Evolutionary conservation across 176 grass and related monocot genomes (phyloP), one percentile per base, ranked within the genome.

Genomic region (Tillandsia fasciculata): DNA sequence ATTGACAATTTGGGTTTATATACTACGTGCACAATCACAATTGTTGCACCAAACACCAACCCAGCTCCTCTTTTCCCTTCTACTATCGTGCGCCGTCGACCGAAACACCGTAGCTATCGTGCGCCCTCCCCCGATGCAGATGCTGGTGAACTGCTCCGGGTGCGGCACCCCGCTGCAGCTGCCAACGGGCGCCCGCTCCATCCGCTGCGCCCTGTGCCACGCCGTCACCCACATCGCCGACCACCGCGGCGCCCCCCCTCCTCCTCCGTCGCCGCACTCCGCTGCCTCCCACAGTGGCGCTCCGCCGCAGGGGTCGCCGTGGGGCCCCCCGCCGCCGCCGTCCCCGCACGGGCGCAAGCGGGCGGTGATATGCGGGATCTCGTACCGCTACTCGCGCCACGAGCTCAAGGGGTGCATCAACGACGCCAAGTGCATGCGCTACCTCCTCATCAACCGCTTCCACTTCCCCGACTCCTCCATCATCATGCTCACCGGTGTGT

Each of bases 341-440:
- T 72, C 89, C 13, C 78, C 70, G 59, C 89, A 99, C 72, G 94
- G 94, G n/a, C 65, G 82, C 74, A 97, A 93, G 83, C 78, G 87
- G 50, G 94, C 94, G 48, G 94, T 99, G 66, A 87, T 99, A 58
- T 83, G 81, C 84, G 94, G 94, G 70, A 99, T 99, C 71, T 99
- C 94, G 24, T 99, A 99, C 77, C 79, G 86, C 9, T 71, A 61
- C 82, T 90, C 94, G 42, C 86, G 94, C 1, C 94, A 93, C 80
- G 89, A 99, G 82, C 89, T 99, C 63, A 99, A 93, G 74, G 94
- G 94, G 1, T 99, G 94, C 79, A 79, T 92, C 77, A 99, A 99
- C 74, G 94, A 99, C 76, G 94, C 90, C 75, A 99, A 90, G 77
- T 99, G 94, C 87, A 99, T 99, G 94, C 84, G 78, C 48, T 86